Evolutionary conservation across 2,329 filamentous ascomycete genomes (phyloP).

Genomic region (Simplicillium sp.): DNA sequence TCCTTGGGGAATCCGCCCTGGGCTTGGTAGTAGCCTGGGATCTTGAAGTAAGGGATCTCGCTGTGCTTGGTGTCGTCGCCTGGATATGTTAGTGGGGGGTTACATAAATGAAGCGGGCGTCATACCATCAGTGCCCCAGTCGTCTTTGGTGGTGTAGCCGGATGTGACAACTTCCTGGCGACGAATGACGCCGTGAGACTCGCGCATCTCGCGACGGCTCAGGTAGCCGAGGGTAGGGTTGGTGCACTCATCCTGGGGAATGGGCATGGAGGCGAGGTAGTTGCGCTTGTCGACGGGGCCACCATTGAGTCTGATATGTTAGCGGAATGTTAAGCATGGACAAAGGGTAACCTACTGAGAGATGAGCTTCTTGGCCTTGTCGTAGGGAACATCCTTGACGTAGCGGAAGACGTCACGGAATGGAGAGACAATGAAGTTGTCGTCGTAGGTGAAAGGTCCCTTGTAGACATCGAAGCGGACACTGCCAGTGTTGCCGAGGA

Average conservation of each 20-base stretch:
- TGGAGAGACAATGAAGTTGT: conserved; percentile 45
- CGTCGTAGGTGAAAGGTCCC: conserved; percentile 49
- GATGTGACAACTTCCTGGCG: conserved; percentile 37
- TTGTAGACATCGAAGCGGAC: conserved; percentile 54
- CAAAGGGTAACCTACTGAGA: conserved; percentile 11
- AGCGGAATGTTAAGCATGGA: neutral
- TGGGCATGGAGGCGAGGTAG: conserved; percentile 23
- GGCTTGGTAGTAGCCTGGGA: conserved; percentile 41
- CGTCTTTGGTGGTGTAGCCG: conserved; percentile 46
- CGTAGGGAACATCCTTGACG: conserved; percentile 41
- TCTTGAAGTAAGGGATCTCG: conserved; percentile 31
- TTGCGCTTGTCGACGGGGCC: conserved; percentile 23
- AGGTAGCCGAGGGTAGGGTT: conserved; percentile 28
- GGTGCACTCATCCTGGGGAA: conserved; percentile 34
- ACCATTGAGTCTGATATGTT: conserved; percentile 29
- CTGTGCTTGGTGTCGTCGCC: conserved; percentile 47
- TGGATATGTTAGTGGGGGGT: conserved; percentile 9
- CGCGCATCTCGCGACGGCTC: conserved; percentile 11
- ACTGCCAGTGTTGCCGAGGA: conserved; percentile 51
- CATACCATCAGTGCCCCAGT: conserved; percentile 39
- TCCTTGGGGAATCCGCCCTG: conserved; percentile 35
- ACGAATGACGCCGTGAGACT: conserved; percentile 28
- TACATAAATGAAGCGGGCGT: neutral
- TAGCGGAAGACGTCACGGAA: conserved; percentile 45
- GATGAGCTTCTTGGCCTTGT: conserved; percentile 24